Conservation (phyloP, 2,329 filamentous ascomycete genomes). For the Neopestalotiopsis sp. region DNA sequence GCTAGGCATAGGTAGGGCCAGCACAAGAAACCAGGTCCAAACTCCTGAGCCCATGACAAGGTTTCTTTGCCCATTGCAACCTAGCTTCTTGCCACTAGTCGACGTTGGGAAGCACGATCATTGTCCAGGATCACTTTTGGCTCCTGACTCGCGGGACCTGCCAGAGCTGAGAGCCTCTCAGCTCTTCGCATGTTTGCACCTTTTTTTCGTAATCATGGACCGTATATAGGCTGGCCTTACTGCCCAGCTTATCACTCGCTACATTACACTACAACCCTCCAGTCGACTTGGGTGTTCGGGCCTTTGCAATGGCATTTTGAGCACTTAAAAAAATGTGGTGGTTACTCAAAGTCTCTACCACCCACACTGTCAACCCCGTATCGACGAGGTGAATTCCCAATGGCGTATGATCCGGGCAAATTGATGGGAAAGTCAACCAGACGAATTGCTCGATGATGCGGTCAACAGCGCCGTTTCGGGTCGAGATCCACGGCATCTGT, state of each 20-base stretch:
- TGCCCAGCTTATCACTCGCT: background rate
- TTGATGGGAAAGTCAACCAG: background rate
- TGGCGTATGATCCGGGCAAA: conserved; percentile 1
- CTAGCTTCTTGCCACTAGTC: conserved; percentile 8
- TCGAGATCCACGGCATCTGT: conserved; percentile 7
- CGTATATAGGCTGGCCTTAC: background rate
- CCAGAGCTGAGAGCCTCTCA: background rate
- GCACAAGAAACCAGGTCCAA: background rate
- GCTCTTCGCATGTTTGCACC: background rate
- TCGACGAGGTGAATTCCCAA: conserved; percentile 2
- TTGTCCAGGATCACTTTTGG: background rate
- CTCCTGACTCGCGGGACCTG: conserved; percentile 6
- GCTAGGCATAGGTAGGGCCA: background rate
- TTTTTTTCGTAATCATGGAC: background rate
- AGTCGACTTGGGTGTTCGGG: background rate
- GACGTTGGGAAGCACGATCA: conserved; percentile 5
- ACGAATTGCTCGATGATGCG: conserved; percentile 1
- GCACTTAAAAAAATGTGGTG: background rate
- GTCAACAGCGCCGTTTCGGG: background rate
- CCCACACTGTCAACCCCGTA: background rate
- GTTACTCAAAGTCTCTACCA: background rate
- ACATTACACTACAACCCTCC: background rate
- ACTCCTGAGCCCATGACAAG: background rate
- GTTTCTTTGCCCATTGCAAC: background rate
- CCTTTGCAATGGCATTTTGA: background rate